phyloP scores from a whole-genome alignment of 805 yeast species.

The Cyberlindnera euphorbiiphila region DNA sequence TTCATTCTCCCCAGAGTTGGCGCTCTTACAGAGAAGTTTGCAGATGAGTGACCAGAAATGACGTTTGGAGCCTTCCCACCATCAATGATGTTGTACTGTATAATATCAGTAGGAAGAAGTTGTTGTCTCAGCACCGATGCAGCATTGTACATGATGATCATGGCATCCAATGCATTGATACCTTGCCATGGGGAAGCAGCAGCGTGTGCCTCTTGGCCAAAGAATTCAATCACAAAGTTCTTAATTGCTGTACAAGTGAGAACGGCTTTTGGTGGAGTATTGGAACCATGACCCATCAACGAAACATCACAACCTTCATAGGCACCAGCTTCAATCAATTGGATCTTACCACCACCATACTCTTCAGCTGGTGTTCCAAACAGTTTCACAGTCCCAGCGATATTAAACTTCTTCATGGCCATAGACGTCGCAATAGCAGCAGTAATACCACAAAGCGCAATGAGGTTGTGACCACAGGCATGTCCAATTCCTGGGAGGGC shows the following conservation, averaged over 20 bases:
- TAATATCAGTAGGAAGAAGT: conserved; percentile 5
- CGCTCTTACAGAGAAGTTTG: conserved; percentile 9
- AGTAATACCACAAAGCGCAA: conserved; percentile 7
- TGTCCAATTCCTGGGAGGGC: conserved; percentile 14
- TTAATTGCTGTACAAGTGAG: conserved; percentile 6
- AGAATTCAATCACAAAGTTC: conserved; percentile 8
- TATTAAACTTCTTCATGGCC: conserved; percentile 9
- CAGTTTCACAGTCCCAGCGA: conserved; percentile 10
- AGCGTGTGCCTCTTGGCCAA: conserved; percentile 15
- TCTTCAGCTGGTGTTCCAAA: conserved; percentile 15
- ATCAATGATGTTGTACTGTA: conserved; percentile 7
- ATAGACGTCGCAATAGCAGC: conserved; percentile 6
- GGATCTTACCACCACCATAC: conserved; percentile 14
- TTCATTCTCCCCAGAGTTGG: conserved; percentile 9
- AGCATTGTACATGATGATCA: conserved; percentile 8
- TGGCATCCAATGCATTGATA: conserved; percentile 13
- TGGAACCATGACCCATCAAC: conserved; percentile 7
- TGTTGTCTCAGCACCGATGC: conserved; percentile 12
- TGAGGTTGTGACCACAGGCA: conserved; percentile 14
- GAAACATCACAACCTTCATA: conserved; percentile 9
- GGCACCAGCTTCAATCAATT: conserved; percentile 10
- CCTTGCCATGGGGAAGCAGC: conserved; percentile 17
- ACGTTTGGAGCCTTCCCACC: conserved; percentile 13
- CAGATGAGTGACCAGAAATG: conserved; percentile 11
- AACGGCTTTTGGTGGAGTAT: not conserved